phyloP scores from a whole-genome alignment of 306 rosid species.

The Glycine soja region DNA sequence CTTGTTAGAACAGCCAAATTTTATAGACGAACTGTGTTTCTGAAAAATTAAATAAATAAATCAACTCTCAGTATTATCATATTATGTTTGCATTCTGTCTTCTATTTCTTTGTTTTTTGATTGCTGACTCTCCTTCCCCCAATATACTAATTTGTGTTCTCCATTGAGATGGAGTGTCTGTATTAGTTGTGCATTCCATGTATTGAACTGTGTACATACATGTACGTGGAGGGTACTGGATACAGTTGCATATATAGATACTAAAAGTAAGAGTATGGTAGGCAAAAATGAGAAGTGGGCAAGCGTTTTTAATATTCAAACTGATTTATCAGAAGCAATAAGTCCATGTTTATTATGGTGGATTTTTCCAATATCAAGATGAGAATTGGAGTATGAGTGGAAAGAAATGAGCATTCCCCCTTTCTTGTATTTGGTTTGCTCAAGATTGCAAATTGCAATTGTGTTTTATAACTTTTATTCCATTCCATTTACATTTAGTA shows the following conservation, averaged over 20 bases:
- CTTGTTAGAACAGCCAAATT: too few relatives aligned
- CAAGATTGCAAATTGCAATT: constrained; percentile 12
- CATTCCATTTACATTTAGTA: background rate
- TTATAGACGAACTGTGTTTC: too few relatives aligned
- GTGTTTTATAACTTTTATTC: background rate
- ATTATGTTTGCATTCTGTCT: too few relatives aligned
- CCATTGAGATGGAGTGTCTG: too few relatives aligned
- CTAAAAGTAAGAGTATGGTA: constrained; percentile 4
- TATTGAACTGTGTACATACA: too few relatives aligned
- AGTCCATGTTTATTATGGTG: background rate
- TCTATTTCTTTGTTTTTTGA: too few relatives aligned
- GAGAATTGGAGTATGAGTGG: background rate
- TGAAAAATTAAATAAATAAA: too few relatives aligned
- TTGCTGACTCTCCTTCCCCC: too few relatives aligned
- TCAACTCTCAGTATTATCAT: too few relatives aligned
- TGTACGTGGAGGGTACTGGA: background rate
- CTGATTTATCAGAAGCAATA: constrained; percentile 23
- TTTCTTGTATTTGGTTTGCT: constrained; percentile 32
- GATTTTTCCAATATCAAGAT: constrained; percentile 8
- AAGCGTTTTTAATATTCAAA: background rate
- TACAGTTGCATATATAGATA: background rate
- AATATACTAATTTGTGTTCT: too few relatives aligned
- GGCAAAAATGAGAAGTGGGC: background rate
- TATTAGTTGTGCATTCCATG: too few relatives aligned
- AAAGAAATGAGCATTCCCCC: constrained; percentile 7